Evolutionary conservation across 108 stramenopile genomes (phyloP).

Genomic region (Cylindrotheca fusiformis): DNA sequence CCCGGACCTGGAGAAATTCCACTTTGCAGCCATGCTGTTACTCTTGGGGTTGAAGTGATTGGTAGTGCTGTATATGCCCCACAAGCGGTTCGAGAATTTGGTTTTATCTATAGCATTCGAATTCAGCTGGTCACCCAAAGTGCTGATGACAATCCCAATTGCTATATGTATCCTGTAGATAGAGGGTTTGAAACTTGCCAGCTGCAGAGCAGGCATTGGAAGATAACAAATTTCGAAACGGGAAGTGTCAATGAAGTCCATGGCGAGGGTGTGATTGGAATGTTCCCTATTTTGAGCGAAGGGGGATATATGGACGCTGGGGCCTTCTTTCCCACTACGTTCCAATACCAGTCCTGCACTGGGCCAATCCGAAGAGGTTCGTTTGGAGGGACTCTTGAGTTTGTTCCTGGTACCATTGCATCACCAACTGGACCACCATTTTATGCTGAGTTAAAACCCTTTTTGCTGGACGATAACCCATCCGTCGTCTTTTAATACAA

Average conservation of each 20-base stretch:
- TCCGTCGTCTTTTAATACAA: slow-evolving; percentile 9
- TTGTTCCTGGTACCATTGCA: slow-evolving; percentile 23
- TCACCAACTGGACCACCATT: slow-evolving; percentile 21
- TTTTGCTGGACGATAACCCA: slow-evolving; percentile 14
- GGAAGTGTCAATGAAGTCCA: slow-evolving; percentile 17
- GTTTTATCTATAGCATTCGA: slow-evolving; percentile 47
- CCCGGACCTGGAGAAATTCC: slow-evolving; percentile 2
- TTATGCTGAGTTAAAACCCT: slow-evolving; percentile 14
- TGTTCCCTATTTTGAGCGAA: slow-evolving; percentile 48
- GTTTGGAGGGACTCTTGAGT: slow-evolving; percentile 22
- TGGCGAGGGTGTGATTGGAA: slow-evolving; percentile 57
- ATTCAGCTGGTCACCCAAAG: slow-evolving; percentile 39
- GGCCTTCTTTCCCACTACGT: slow-evolving; percentile 6
- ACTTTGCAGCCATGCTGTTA: slow-evolving; percentile 44
- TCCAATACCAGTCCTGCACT: slow-evolving; percentile 35
- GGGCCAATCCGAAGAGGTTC: slow-evolving; percentile 11
- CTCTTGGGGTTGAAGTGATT: slow-evolving; percentile 54
- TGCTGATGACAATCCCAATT: slow-evolving; percentile 19
- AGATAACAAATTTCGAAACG: slow-evolving; percentile 17
- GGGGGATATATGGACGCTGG: slow-evolving; percentile 31
- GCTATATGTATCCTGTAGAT: slow-evolving; percentile 31
- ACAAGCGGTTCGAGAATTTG: slow-evolving; percentile 1
- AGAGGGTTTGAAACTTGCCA: slow-evolving; percentile 64
- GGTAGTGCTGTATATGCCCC: slow-evolving; percentile 41
- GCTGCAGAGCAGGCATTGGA: slow-evolving; percentile 49